Evolutionary conservation across 139 green algal genomes (phyloP).

Genomic region (Haematococcus sp.): DNA sequence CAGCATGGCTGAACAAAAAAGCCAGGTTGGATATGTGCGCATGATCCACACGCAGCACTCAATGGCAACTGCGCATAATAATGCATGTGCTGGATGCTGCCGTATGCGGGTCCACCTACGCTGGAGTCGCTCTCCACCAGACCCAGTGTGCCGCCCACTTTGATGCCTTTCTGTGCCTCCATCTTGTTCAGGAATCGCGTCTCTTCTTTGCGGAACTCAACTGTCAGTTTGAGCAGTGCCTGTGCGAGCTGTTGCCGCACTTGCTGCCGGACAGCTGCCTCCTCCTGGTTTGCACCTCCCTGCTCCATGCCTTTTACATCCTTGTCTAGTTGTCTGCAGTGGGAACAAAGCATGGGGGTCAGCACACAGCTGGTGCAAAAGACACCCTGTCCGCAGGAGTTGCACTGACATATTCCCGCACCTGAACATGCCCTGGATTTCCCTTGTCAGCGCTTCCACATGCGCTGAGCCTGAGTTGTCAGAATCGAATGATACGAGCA

Average conservation of each 20-base stretch:
- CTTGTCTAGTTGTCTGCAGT: constrained; percentile 43
- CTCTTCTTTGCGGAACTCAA: constrained; percentile 87
- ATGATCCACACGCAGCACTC: background rate
- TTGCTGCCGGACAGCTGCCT: constrained; percentile 49
- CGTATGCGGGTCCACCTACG: constrained; percentile 25
- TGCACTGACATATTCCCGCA: too few species aligned
- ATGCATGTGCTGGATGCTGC: too few species aligned
- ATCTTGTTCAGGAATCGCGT: constrained; percentile 84
- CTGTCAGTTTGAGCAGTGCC: constrained; percentile 78
- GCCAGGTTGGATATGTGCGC: too few species aligned
- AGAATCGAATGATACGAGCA: constrained; percentile 56
- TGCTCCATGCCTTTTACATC: constrained; percentile 45
- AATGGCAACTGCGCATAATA: too few species aligned
- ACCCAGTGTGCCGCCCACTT: constrained; percentile 10
- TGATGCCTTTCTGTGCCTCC: constrained; percentile 32
- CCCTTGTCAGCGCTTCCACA: constrained; percentile 48
- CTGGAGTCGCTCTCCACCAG: constrained; percentile 24
- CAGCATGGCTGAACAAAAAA: too few species aligned
- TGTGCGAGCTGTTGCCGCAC: constrained; percentile 82
- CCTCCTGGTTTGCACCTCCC: background rate
- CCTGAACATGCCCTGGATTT: constrained; percentile 37
- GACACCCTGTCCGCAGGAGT: too few species aligned
- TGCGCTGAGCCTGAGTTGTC: constrained; percentile 35
- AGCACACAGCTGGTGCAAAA: too few species aligned
- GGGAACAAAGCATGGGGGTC: too few species aligned